A percentile compares a stretch with the other conserved stretches of the same genome.
Conservation (phyloP, 306 rosid genomes). For the Delonix regia region DNA sequence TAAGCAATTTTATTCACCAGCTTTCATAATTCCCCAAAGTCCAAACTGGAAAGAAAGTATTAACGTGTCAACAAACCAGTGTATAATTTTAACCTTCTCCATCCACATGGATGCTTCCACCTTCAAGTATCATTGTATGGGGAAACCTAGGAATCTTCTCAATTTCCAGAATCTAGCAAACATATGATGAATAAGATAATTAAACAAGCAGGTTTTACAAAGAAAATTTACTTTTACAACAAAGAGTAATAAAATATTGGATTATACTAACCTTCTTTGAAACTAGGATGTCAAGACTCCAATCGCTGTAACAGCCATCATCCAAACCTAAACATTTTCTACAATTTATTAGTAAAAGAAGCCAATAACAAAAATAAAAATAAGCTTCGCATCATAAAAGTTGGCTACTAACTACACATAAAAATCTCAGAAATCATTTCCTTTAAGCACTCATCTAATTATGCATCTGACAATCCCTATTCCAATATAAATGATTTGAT, state of each 20-base stretch:
- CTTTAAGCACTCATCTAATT: conserved; percentile 24
- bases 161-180: conserved; percentile 66
- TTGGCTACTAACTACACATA: background rate
- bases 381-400: background rate
- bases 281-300: conserved; percentile 76
- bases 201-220: conserved; percentile 4
- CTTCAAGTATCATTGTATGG: conserved; percentile 78
- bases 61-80: conserved; percentile 2
- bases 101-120: conserved; percentile 99
- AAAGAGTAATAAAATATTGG: background rate
- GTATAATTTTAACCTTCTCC: conserved; percentile 74
- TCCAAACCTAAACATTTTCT: conserved; percentile 56
- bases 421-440: background rate
- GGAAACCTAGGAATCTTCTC: conserved; percentile 80
- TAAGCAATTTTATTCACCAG: conserved; percentile 11
- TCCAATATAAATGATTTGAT: background rate
- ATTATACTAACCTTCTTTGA: conserved; percentile 65
- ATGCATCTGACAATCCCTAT: conserved; percentile 4
- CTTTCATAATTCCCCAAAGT: background rate
- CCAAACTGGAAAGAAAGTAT: background rate
- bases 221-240: background rate
- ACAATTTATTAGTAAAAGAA: conserved; percentile 28
- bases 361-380: background rate
- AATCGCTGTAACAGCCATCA: conserved; percentile 79
- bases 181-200: conserved; percentile 27